A percentile compares a stretch with the other conserved stretches of the same genome.
Evolutionary conservation across 1,139 yeast species (phyloP).

Genomic region (Suzukiozyma palmioleophila): DNA sequence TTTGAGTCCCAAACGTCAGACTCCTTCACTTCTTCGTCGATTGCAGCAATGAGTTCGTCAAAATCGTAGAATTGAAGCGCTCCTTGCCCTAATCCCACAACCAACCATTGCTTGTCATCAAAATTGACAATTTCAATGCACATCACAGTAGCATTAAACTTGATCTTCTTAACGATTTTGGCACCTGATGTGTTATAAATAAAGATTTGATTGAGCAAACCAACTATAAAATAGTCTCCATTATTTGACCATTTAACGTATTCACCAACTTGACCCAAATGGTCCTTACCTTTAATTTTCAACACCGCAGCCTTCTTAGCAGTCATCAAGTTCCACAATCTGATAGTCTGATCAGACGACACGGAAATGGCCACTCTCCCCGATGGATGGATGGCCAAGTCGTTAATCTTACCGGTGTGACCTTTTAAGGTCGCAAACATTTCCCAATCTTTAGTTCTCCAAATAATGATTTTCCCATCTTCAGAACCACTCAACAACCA

Average conservation of each 20-base stretch:
- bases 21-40: constrained; percentile 18
- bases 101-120: constrained; percentile 50
- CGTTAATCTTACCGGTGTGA: constrained; percentile 73
- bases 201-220: constrained; percentile 59
- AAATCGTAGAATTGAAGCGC: constrained; percentile 52
- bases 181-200: constrained; percentile 67
- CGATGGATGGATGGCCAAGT: constrained; percentile 85
- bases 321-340: constrained; percentile 96
- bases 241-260: constrained; percentile 58
- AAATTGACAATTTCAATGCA: constrained; percentile 51
- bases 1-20: constrained; percentile 25
- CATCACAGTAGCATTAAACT: constrained; percentile 61
- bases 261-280: constrained; percentile 62
- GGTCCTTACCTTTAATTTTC: constrained; percentile 65
- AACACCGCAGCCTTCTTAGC: constrained; percentile 90
- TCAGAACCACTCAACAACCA: constrained; percentile 92
- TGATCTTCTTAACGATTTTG: constrained; percentile 46
- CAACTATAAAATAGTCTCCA: constrained; percentile 74
- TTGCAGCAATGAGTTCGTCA: constrained; percentile 22
- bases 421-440: constrained; percentile 84
- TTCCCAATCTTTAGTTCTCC: constrained; percentile 99
- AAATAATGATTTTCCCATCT: constrained; percentile 83
- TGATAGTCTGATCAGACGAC: constrained; percentile 75
- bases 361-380: constrained; percentile 90
- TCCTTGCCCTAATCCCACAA: constrained; percentile 72